Percentiles rank a stretch among this genome's conserved stretches.
phyloP scores from a whole-genome alignment of 768 basidiomycete genomes.

The Antrodiella citrinella region DNA sequence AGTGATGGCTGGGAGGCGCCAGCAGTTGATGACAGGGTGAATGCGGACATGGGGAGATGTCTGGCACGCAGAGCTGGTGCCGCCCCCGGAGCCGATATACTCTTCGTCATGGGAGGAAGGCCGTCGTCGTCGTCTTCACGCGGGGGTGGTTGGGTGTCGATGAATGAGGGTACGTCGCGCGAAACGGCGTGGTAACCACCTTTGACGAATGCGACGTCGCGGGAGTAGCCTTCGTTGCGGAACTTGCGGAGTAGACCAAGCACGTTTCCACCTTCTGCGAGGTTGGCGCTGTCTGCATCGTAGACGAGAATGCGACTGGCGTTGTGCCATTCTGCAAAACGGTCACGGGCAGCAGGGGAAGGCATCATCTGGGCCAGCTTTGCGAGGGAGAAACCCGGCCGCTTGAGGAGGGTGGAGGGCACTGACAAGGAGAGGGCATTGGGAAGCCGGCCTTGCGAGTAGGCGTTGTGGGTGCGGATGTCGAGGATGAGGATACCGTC shows the following conservation, averaged over 20 bases:
- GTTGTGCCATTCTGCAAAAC: constrained; percentile 52
- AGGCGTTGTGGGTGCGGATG: constrained; percentile 77
- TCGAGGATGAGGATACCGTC: constrained; percentile 65
- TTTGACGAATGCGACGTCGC: constrained; percentile 67
- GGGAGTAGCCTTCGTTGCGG: constrained; percentile 46
- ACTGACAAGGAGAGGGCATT: constrained; percentile 79
- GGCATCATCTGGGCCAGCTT: constrained; percentile 80
- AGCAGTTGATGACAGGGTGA: constrained; percentile 43
- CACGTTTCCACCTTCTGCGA: constrained; percentile 62
- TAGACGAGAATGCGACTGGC: constrained; percentile 70
- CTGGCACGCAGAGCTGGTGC: constrained; percentile 41
- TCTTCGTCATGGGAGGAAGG: constrained; percentile 9
- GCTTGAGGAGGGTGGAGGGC: constrained; percentile 89
- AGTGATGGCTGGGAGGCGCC: constrained; percentile 17
- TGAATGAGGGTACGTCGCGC: constrained; percentile 41
- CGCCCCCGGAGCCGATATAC: constrained; percentile 13
- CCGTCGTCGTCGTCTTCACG: constrained; percentile 47
- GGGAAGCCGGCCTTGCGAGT: constrained; percentile 55
- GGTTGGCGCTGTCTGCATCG: constrained; percentile 56
- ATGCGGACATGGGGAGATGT: constrained; percentile 56
- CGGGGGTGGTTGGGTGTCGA: constrained; percentile 41
- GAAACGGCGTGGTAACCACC: constrained; percentile 78
- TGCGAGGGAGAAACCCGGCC: constrained; percentile 76
- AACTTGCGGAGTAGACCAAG: constrained; percentile 73
- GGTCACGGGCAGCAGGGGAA: constrained; percentile 42